These are phyloP conservation scores for Talaromyces verruculosus DNA, from an alignment of 2,329 filamentous ascomycete species.

Conservation along the genomic window DNA sequence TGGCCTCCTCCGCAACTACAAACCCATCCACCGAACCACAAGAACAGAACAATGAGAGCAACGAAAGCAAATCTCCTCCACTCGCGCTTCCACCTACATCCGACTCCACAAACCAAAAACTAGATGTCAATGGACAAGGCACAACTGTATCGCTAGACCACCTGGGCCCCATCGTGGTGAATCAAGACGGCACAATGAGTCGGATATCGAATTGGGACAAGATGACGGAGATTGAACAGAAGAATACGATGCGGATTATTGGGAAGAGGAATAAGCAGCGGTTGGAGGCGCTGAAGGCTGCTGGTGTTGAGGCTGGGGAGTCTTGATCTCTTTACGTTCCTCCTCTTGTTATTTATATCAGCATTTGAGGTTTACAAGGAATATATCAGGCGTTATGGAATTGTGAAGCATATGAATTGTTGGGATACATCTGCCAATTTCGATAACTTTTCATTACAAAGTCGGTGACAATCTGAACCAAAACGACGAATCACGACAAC, in stretches of 20 bases:
- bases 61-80: not conserved
- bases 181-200: conserved; percentile 68
- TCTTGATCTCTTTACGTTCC: not conserved
- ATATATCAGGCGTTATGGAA: not conserved
- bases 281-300: conserved; percentile 55
- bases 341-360: not conserved
- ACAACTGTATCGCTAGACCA: conserved; percentile 61
- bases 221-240: conserved; percentile 67
- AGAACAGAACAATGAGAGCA: not conserved
- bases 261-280: conserved; percentile 67
- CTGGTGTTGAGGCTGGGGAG: conserved; percentile 25
- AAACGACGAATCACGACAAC: not conserved
- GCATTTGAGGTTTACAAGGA: not conserved
- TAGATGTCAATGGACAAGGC: conserved; percentile 58
- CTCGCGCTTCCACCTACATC: conserved; percentile 19
- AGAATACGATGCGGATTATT: conserved; percentile 66
- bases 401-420: not conserved
- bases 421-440: not conserved
- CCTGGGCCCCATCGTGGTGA: conserved; percentile 72
- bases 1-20: not conserved
- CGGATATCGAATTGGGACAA: conserved; percentile 71
- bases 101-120: conserved; percentile 45
- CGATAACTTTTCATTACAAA: not conserved
- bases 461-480: not conserved
- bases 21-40: conserved; percentile 4